Evolutionary conservation across 495 filamentous ascomycete species (phyloP), one percentile per base, ranked within the genome.

Genomic region (Podospora appendiculata): DNA sequence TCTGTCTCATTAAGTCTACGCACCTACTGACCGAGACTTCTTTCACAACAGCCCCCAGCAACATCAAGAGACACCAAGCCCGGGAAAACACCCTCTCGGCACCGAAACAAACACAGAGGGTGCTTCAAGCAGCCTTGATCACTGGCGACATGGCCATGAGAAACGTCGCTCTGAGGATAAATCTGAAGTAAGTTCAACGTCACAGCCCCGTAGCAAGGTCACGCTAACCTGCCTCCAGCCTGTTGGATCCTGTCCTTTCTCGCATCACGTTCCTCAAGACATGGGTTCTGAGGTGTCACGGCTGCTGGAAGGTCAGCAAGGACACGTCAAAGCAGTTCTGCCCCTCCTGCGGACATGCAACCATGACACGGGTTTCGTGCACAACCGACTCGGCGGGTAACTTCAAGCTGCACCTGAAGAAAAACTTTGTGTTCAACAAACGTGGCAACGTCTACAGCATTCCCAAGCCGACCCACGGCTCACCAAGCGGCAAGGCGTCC

Each of bases 91-190:
- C 75, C 41, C 62, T 67, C 6, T 50, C 45, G 4, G 58, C 67
- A 0, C 66, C 74, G 4, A 65, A 78, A 25, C 73, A 73, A 1
- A 62, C 71, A 9, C 79, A 86, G 51, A 78, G 81, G 47, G 78
- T 78, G 17, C 86, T 95, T 58, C 81, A 90, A 63, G 88, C 86
- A 10, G 94, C 90, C 9, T 82, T 89, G 43, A 84, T 96, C 56
- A 97, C 93, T 0, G 87, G 86, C 52, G 93, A 99, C 75, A 96
- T 87, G 72, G 92, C 93, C 41, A 92, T 97, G 82, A 90, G 97
- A 71, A 97, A 97, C 62, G 89, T 96, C 17, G 74, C 92, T 2
- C 76, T 99, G 9, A 88, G 92, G 57, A 93, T 97, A 74, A 95
- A 95, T 70, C 78, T 99, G 32, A 89, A 95, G 64, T 67, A 56